Base-by-base conservation (phyloP, 2,329 filamentous ascomycete genomes). In the Fusarium pilosicola region DNA sequence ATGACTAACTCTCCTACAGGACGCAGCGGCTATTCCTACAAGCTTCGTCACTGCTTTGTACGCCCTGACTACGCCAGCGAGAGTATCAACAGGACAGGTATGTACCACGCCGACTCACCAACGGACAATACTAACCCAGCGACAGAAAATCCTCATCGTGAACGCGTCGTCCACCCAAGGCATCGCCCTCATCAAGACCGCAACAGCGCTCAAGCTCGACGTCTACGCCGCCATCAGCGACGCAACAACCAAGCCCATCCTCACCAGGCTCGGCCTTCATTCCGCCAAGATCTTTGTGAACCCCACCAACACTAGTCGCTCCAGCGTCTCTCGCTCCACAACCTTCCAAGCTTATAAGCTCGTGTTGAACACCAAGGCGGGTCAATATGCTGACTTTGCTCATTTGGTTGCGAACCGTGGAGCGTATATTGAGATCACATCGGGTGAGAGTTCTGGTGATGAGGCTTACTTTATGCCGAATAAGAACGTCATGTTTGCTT, bases 401-500 rank as follows among this genome's bases (percentile, higher is more conserved):
- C 73, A 75, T 22, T 18, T 74, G 61, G 46, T 76, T 7, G 70
- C 73, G 3, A 75, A 62, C 13, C 58, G 73, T 45, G 73, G 73
- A 46, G 70, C 73, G 2, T 75, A 75, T 7, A 51, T 75, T 18
- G 73, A 75, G 55, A 64, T 76, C 8, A 46, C 64, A 0, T 46
- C 54, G 4, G 74, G 69, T 18, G 74, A 74, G 39, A 39, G 30
- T 18, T 57, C 34, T 3, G 36, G 22, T 0, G 49, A 68, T 62
- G 69, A 67, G 13, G n/a, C 15, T 7, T 17, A 30, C 42, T 20
- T 39, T 51, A 59, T 55, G n/a, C 70, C 72, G 22, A 71, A 65
- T 46, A 76, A 71, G 48, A 76, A 76, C 46, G 49, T 76, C 48
- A 69, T 76, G 59, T 75, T 76, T 65, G 69, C 74, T 41, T 76